Conservation (phyloP, 2,329 filamentous ascomycete genomes). For the Harringtonia lauricola region DNA sequence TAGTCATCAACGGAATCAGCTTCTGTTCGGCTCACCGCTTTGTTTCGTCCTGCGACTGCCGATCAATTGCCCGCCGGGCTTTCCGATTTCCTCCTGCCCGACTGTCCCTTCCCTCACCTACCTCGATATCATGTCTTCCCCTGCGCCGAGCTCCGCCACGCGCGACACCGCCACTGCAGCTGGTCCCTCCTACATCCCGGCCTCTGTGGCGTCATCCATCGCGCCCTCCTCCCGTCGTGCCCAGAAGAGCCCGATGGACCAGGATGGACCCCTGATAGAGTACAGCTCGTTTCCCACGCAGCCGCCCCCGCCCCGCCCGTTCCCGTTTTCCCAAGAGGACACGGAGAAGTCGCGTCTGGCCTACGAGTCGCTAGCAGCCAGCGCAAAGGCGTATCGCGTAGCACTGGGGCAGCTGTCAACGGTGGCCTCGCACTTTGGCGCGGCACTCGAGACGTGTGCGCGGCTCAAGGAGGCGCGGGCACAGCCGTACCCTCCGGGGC, state of each 20-base stretch:
- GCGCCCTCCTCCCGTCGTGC: too few relatives aligned
- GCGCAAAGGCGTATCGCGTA: conserved; percentile 52
- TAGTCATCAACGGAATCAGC: too few relatives aligned
- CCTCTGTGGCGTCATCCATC: not conserved
- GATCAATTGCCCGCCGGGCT: too few relatives aligned
- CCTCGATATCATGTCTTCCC: too few relatives aligned
- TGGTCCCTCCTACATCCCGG: too few relatives aligned
- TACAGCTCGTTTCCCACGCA: conserved; percentile 2
- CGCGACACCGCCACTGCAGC: too few relatives aligned
- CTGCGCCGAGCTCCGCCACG: too few relatives aligned
- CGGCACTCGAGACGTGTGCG: conserved; percentile 56
- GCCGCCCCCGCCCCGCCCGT: conserved; percentile 37
- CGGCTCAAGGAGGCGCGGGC: conserved; percentile 55
- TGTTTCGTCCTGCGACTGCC: too few relatives aligned
- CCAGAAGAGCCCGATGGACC: too few relatives aligned
- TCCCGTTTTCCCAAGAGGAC: conserved; percentile 48
- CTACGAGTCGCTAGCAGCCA: conserved; percentile 49
- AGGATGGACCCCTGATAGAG: not conserved
- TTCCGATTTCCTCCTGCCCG: too few relatives aligned
- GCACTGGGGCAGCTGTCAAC: conserved; percentile 50
- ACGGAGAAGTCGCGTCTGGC: conserved; percentile 51
- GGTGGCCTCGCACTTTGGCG: conserved; percentile 52
- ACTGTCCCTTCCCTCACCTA: not conserved
- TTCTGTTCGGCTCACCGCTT: too few relatives aligned
- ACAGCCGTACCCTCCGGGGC: conserved; percentile 35